phyloP scores from a whole-genome alignment of 768 basidiomycete genomes.

The Tylopilus plumbeoviolaceoides region DNA sequence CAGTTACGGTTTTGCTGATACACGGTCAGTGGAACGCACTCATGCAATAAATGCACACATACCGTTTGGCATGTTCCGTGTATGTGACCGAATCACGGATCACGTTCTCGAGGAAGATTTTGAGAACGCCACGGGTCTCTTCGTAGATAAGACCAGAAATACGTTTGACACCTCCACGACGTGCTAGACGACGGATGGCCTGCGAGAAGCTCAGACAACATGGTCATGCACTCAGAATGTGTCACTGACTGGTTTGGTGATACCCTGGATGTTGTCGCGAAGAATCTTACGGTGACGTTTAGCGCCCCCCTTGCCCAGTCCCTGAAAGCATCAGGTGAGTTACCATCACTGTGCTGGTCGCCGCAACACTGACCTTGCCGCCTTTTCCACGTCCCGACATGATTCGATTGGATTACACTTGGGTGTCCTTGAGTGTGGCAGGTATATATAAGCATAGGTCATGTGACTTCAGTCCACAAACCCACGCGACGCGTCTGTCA shows the following conservation, averaged over 20 bases:
- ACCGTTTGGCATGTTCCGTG: conserved; percentile 72
- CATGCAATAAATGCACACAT: not conserved
- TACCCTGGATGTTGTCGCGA: not conserved
- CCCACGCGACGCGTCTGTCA: too few relatives aligned
- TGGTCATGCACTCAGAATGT: not conserved
- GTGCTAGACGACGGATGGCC: not conserved
- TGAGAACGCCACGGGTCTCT: not conserved
- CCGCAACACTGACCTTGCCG: not conserved
- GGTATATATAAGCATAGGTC: not conserved
- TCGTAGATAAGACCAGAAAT: not conserved
- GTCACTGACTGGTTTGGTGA: not conserved
- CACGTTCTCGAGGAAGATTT: not conserved
- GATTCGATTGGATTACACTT: not conserved
- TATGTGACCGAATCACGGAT: not conserved
- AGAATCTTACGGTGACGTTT: not conserved
- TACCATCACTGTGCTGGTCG: not conserved
- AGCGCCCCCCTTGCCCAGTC: not conserved
- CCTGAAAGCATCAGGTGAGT: not conserved
- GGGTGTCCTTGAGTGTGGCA: not conserved
- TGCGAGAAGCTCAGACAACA: not conserved
- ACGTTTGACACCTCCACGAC: not conserved
- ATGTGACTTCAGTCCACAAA: not conserved
- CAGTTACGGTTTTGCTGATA: conserved; percentile 65
- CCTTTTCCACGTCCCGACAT: not conserved
- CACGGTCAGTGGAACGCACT: conserved; percentile 1